phyloP scores from a whole-genome alignment of 495 filamentous ascomycete species.

The Neurospora sp. region DNA sequence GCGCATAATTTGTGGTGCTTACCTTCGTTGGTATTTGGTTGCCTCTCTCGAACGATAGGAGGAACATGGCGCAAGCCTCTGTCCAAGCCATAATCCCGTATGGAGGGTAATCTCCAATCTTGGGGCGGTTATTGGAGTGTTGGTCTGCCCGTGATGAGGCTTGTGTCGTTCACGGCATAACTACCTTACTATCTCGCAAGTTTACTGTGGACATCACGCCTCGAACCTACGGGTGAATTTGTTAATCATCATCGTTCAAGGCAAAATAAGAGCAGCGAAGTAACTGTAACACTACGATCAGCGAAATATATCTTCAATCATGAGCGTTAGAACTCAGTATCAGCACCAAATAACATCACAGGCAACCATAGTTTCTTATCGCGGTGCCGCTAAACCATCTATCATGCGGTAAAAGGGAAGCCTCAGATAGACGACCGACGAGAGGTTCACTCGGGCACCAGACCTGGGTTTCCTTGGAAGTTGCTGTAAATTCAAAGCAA shows the following conservation, averaged over 20 bases:
- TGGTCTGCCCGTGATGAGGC: not conserved
- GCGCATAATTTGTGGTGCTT: not conserved
- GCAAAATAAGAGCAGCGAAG: not conserved
- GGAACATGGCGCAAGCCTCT: not conserved
- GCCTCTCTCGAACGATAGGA: not conserved
- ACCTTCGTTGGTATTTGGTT: not conserved
- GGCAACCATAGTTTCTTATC: not conserved
- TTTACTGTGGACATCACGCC: not conserved
- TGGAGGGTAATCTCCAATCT: not conserved
- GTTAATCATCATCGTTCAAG: not conserved
- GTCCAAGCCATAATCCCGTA: not conserved
- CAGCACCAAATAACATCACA: not conserved
- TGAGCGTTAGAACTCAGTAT: not conserved
- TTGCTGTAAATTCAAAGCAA: not conserved
- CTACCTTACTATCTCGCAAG: not conserved
- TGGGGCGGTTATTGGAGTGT: not conserved
- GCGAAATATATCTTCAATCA: not conserved
- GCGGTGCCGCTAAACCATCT: not conserved
- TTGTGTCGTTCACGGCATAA: not conserved
- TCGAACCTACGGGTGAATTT: not conserved
- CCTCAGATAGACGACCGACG: too few relatives aligned
- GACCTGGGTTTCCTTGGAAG: not conserved
- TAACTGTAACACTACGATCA: not conserved
- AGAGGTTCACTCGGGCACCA: not conserved
- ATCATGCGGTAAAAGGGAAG: too few relatives aligned